These are phyloP conservation scores for Phaeolepiota aurea DNA, from an alignment of 768 basidiomycete species.

Conservation along the genomic window DNA sequence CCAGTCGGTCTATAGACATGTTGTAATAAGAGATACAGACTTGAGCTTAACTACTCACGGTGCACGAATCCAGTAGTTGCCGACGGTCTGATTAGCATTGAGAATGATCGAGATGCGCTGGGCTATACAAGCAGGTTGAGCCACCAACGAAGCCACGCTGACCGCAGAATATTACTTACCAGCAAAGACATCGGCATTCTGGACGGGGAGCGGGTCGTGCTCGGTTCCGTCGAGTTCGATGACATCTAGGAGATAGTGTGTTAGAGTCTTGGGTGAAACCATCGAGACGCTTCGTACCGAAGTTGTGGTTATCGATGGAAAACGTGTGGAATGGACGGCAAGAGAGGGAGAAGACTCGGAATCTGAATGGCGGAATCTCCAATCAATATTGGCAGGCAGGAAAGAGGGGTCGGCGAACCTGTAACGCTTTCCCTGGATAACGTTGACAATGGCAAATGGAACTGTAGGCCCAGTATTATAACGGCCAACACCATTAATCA, in stretches of 20 bases:
- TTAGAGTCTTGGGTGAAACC: background rate
- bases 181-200: constrained; percentile 33
- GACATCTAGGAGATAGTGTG: constrained; percentile 8
- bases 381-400: background rate
- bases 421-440: constrained; percentile 32
- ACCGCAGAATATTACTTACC: constrained; percentile 15
- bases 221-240: constrained; percentile 34
- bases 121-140: constrained; percentile 16
- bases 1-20: constrained; percentile 11
- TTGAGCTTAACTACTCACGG: constrained; percentile 5
- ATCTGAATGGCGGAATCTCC: background rate
- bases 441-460: constrained; percentile 33
- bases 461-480: constrained; percentile 31
- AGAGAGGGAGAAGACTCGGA: constrained; percentile 39
- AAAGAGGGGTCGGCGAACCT: constrained; percentile 13
- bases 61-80: constrained; percentile 36
- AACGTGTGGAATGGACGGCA: constrained; percentile 34
- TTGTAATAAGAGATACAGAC: background rate
- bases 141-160: too few relatives aligned
- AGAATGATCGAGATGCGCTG: constrained; percentile 29
- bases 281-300: constrained; percentile 10
- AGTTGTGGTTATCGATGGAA: constrained; percentile 27
- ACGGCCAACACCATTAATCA: constrained; percentile 37
- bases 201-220: constrained; percentile 27
- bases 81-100: constrained; percentile 30